These are phyloP conservation scores for Saccharomyces hybrid DNA, from an alignment of 1,139 yeast genomes.

Conservation along the genomic window DNA sequence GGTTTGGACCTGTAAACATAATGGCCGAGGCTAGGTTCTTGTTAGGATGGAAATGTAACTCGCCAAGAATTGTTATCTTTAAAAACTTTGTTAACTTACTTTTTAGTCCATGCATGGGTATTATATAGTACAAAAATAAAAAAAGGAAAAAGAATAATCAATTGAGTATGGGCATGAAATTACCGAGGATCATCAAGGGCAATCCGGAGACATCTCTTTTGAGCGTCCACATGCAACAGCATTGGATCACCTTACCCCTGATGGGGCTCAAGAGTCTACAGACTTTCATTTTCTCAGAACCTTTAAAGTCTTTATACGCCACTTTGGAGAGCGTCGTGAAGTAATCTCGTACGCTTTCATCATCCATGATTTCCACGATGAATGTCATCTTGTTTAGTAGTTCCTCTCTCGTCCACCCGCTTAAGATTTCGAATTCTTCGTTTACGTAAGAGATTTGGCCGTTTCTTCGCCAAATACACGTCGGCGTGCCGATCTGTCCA, in stretches of 20 bases:
- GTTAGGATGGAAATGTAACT: no score
- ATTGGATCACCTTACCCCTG: conserved; percentile 41
- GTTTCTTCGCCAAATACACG: conserved; percentile 90
- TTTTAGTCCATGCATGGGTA: not conserved
- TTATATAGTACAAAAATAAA: not conserved
- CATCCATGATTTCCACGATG: conserved; percentile 85
- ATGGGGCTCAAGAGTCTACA: conserved; percentile 28
- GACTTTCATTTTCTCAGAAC: conserved; percentile 77
- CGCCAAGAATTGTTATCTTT: no score
- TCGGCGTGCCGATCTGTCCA: conserved; percentile 82
- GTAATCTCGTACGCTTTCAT: conserved; percentile 76
- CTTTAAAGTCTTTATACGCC: conserved; percentile 87
- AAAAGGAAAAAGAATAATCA: not conserved
- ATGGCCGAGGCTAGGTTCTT: no score
- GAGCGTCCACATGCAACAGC: conserved; percentile 85
- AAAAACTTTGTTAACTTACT: not conserved
- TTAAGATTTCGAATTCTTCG: conserved; percentile 78
- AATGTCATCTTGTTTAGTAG: conserved; percentile 58
- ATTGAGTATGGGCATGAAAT: conserved; percentile 53
- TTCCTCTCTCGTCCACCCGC: conserved; percentile 80
- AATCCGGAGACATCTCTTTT: conserved; percentile 89
- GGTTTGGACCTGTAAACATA: no score
- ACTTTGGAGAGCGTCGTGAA: conserved; percentile 76
- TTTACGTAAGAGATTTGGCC: conserved; percentile 95
- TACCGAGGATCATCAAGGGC: conserved; percentile 95